Evolutionary conservation across 2,329 filamentous ascomycete genomes (phyloP), one percentile per base, ranked within the genome.

Genomic region (Mariannaea elegans): DNA sequence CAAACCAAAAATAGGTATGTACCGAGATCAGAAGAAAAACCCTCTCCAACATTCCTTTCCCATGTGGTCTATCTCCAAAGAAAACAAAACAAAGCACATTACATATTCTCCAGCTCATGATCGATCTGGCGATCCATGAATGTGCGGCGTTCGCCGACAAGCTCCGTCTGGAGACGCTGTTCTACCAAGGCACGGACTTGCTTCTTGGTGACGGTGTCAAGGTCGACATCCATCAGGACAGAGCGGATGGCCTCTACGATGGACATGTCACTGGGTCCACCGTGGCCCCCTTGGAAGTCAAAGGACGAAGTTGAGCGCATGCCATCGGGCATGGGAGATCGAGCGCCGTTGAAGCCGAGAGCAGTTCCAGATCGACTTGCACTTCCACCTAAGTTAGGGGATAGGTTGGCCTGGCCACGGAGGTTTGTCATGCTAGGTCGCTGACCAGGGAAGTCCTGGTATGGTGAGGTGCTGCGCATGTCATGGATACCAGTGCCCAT

Each of bases 161-260:
- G 83, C 75, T 97, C 93, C 4, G 91, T 94, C 80, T 97, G 94
- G 63, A 99, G 79, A 71, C 94, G 87, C 81, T 97, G 93, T 80
- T 99, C 95, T 12, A 97, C 93, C 42, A 98, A 84, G 3, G 92
- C 94, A 49, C 92, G 86, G 56, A 95, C 90, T 80, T 98, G 94
- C 81, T 99, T 99, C 88, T 98, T 99, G 7, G 95, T 99, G 46
- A 98, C 92, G n/a, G 86, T 94, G 75, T 99, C 95, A 39, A 99
- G 83, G 76, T 99, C 94, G 1, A 97, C 93, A 71, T 97, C 94
- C 14, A 84, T 80, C 63, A 99, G 82, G 69, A 95, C 95, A 49
- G 84, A 82, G 71, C 93, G 90, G 63, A 98, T 94, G 2, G 92
- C 91, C 62, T 96, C 91, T 16, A 92, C 84, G 65, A 99, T 97